These are phyloP conservation scores for Xerocomus brunneocitrinus DNA, from an alignment of 768 basidiomycete genomes.

Conservation along the genomic window DNA sequence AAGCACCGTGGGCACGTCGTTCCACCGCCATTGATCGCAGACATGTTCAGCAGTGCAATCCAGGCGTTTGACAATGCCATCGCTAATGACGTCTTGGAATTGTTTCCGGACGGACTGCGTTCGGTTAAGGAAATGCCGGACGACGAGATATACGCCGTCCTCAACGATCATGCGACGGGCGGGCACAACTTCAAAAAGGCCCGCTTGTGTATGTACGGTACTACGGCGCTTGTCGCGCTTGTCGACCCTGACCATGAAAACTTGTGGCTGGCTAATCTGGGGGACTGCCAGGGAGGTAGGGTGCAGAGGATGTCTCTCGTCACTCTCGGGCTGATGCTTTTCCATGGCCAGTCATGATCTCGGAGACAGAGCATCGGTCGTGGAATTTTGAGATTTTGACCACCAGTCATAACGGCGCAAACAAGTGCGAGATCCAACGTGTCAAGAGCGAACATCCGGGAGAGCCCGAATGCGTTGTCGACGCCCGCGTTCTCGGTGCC, in stretches of 20 bases:
- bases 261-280: constrained; percentile 77
- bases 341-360: constrained; percentile 45
- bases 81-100: constrained; percentile 56
- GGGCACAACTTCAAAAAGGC: constrained; percentile 62
- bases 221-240: constrained; percentile 69
- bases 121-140: constrained; percentile 50
- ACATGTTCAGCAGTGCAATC: constrained; percentile 55
- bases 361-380: constrained; percentile 40
- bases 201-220: constrained; percentile 73
- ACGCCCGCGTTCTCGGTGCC: constrained; percentile 68
- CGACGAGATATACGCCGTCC: constrained; percentile 49
- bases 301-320: constrained; percentile 21
- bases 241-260: constrained; percentile 65
- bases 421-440: constrained; percentile 60
- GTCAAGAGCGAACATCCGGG: constrained; percentile 61
- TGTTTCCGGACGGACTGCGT: constrained; percentile 54
- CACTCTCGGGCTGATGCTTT: constrained; percentile 6
- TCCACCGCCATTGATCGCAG: constrained; percentile 48
- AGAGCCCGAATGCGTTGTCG: constrained; percentile 63
- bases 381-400: constrained; percentile 64
- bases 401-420: constrained; percentile 66
- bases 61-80: constrained; percentile 63
- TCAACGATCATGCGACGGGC: constrained; percentile 59
- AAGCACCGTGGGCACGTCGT: constrained; percentile 37
- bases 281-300: constrained; percentile 73